phyloP scores from a whole-genome alignment of 257 asterid genomes.

The Rhazya stricta region DNA sequence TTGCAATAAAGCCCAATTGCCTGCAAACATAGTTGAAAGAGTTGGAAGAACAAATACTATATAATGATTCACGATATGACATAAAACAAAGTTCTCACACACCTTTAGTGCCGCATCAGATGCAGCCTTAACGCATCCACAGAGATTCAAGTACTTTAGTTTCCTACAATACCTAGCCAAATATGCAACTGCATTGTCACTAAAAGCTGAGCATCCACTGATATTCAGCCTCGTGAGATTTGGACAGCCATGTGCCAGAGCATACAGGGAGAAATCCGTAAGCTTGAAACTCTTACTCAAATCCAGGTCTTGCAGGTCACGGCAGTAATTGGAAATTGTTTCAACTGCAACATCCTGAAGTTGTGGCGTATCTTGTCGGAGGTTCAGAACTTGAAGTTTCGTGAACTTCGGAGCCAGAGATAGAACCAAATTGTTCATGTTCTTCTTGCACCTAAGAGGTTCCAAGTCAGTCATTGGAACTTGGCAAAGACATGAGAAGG shows the following conservation, averaged over 20 bases:
- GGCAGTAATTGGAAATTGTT: slow-evolving; percentile 56
- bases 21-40: slow-evolving; percentile 30
- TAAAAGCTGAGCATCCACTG: slow-evolving; percentile 85
- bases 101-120: slow-evolving; percentile 90
- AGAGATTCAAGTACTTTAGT: slow-evolving; percentile 66
- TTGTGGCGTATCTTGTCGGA: slow-evolving; percentile 84
- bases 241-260: slow-evolving; percentile 77
- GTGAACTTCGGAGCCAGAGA: slow-evolving; percentile 71
- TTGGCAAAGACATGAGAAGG: not conserved
- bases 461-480: not conserved
- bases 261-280: slow-evolving; percentile 68
- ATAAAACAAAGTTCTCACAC: slow-evolving; percentile 6
- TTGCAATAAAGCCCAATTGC: slow-evolving; percentile 80
- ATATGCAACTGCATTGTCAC: slow-evolving; percentile 70
- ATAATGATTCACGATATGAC: not conserved
- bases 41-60: not conserved
- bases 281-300: slow-evolving; percentile 86
- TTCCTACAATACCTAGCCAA: slow-evolving; percentile 65
- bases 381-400: slow-evolving; percentile 55
- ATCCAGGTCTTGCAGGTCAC: slow-evolving; percentile 77
- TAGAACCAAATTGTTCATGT: slow-evolving; percentile 72
- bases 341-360: slow-evolving; percentile 76
- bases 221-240: slow-evolving; percentile 72
- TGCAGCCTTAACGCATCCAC: slow-evolving; percentile 89
- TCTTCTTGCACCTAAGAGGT: slow-evolving; percentile 78